A percentile compares a stretch with the other conserved stretches of the same genome.
Evolutionary conservation across 164 flowering plant species (phyloP).

Genomic region (Macadamia tetraphylla): DNA sequence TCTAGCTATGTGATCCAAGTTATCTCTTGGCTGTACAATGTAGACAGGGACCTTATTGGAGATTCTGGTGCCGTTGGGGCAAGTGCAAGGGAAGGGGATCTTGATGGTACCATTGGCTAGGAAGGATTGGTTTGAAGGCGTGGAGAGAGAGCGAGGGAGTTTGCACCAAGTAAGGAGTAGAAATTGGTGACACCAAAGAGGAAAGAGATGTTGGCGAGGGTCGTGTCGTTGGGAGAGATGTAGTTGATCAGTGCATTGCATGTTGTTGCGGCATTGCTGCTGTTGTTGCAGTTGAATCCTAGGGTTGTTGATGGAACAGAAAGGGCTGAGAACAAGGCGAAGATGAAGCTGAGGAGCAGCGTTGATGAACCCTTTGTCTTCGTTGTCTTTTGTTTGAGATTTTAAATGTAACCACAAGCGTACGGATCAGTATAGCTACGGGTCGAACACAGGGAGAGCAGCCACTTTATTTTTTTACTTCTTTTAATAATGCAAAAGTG

Average conservation of each 20-base stretch:
- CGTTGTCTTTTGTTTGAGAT: too few relatives aligned
- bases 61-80: slow-evolving; percentile 49
- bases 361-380: neutral
- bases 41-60: slow-evolving; percentile 44
- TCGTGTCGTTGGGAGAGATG: slow-evolving; percentile 41
- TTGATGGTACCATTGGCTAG: slow-evolving; percentile 21
- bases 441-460: too few relatives aligned
- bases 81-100: slow-evolving; percentile 57
- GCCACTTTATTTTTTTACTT: too few relatives aligned
- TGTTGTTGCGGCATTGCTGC: slow-evolving; percentile 20
- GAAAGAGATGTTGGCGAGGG: slow-evolving; percentile 29
- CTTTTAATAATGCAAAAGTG: too few relatives aligned
- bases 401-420: too few relatives aligned
- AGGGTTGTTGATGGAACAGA: slow-evolving; percentile 7
- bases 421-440: too few relatives aligned
- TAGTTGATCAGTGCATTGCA: slow-evolving; percentile 50
- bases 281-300: slow-evolving; percentile 30
- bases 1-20: slow-evolving; percentile 40
- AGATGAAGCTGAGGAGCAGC: neutral
- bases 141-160: slow-evolving; percentile 32
- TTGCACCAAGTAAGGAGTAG: slow-evolving; percentile 46
- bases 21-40: slow-evolving; percentile 39
- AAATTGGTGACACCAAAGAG: slow-evolving; percentile 40
- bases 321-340: neutral
- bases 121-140: slow-evolving; percentile 18